A percentile compares a stretch with the other conserved stretches of the same genome.
These are phyloP conservation scores for Dictyostelium brefeldianum DNA, from an alignment of 78 protist genomes.

Conservation along the genomic window DNA sequence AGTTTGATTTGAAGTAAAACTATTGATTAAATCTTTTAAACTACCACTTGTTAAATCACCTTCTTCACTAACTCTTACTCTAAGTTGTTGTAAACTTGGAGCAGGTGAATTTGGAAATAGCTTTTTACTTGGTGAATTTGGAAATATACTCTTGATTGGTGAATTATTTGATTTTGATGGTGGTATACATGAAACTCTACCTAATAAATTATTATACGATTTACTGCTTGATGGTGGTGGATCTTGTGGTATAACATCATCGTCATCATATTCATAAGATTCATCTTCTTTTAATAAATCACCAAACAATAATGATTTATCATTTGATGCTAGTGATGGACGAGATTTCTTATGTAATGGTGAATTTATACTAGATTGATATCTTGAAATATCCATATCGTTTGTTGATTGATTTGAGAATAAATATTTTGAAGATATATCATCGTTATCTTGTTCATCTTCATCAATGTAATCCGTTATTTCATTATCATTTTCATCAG, in stretches of 20 bases:
- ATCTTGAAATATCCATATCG: slow-evolving; percentile 33
- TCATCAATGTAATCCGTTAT: not conserved
- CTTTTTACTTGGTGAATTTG: not conserved
- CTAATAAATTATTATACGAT: not conserved
- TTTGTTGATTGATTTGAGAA: not conserved
- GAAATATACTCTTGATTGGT: not conserved
- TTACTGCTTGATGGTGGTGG: not conserved
- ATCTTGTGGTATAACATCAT: not conserved
- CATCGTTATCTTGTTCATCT: not conserved
- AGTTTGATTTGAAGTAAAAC: not conserved
- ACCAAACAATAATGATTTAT: not conserved
- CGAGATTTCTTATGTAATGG: slow-evolving; percentile 35
- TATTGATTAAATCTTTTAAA: not conserved
- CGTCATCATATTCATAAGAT: not conserved
- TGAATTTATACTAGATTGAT: slow-evolving; percentile 13
- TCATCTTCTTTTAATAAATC: slow-evolving; percentile 13
- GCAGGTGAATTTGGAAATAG: slow-evolving; percentile 4
- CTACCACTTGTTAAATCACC: slow-evolving; percentile 58
- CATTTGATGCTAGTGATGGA: not conserved
- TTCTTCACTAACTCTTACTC: slow-evolving; percentile 8
- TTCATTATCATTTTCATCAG: not conserved
- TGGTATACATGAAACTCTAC: not conserved
- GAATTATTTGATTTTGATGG: not conserved
- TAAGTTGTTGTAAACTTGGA: slow-evolving; percentile 36
- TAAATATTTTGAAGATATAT: not conserved